These are phyloP conservation scores for Hyphopichia wangnamkhiaoensis DNA, from an alignment of 1,139 yeast species.

Conservation along the genomic window DNA sequence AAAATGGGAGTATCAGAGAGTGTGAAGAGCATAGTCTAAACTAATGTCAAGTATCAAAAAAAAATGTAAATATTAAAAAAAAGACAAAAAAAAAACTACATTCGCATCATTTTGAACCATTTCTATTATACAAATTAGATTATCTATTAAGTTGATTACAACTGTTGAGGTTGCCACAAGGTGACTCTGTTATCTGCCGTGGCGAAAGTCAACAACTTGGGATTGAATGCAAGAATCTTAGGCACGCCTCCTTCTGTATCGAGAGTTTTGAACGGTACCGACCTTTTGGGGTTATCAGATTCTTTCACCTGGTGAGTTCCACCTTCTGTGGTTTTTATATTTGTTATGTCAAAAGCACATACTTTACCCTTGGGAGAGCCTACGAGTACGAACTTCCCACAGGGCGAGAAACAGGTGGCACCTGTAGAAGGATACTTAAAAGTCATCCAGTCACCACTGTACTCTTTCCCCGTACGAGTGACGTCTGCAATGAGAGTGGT, in stretches of 20 bases:
- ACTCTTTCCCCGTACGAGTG: constrained; percentile 21
- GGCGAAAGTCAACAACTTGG: constrained; percentile 73
- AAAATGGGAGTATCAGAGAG: too few species aligned
- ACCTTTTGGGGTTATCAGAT: constrained; percentile 21
- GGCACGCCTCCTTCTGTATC: constrained; percentile 43
- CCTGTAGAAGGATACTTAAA: constrained; percentile 56
- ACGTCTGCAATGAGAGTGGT: constrained; percentile 45
- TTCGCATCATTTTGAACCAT: not conserved
- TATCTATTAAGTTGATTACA: too few species aligned
- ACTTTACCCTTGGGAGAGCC: constrained; percentile 62
- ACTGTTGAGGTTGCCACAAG: constrained; percentile 37
- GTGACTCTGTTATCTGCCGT: constrained; percentile 68
- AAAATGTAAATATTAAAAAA: not conserved
- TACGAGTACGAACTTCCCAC: constrained; percentile 70
- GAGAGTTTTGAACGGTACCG: constrained; percentile 27
- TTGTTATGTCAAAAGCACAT: constrained; percentile 62
- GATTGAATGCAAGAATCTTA: constrained; percentile 71
- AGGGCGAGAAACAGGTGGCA: constrained; percentile 74
- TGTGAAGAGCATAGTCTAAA: too few species aligned
- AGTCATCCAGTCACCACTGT: constrained; percentile 23
- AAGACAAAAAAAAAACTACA: not conserved
- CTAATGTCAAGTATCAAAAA: too few species aligned
- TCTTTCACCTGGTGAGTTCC: constrained; percentile 13
- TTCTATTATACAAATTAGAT: not conserved
- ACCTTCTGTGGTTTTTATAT: constrained; percentile 32